phyloP scores from a whole-genome alignment of 768 basidiomycete species.

The Exsudoporus frostii region DNA sequence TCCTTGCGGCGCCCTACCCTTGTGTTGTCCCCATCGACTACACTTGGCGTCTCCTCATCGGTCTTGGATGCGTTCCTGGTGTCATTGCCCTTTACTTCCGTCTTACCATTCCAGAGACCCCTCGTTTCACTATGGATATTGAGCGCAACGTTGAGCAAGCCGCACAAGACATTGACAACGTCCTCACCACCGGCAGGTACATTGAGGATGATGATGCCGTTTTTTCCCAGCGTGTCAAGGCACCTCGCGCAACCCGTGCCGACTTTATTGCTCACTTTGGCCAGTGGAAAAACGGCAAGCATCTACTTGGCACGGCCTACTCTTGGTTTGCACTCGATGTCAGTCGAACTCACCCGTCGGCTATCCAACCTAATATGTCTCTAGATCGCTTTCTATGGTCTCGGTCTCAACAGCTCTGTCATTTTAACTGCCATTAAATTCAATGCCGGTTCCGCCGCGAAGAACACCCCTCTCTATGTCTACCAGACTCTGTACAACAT shows the following conservation, averaged over 20 bases:
- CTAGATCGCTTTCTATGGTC: conserved; percentile 84
- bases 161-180: conserved; percentile 65
- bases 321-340: conserved; percentile 90
- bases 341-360: conserved; percentile 23
- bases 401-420: conserved; percentile 79
- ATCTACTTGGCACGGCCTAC: conserved; percentile 73
- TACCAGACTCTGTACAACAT: conserved; percentile 62
- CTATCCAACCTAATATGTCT: conserved; percentile 1
- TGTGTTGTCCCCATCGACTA: conserved; percentile 57
- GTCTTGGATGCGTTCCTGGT: conserved; percentile 81
- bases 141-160: conserved; percentile 80
- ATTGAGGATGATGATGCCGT: conserved; percentile 48
- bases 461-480: conserved; percentile 36
- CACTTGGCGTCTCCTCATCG: conserved; percentile 86
- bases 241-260: conserved; percentile 61
- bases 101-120: conserved; percentile 89
- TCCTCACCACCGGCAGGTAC: conserved; percentile 49
- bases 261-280: conserved; percentile 73
- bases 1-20: conserved; percentile 42
- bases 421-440: conserved; percentile 70
- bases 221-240: conserved; percentile 53
- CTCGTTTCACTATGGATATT: conserved; percentile 90
- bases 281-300: conserved; percentile 74
- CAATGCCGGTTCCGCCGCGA: conserved; percentile 40
- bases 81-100: conserved; percentile 86